phyloP scores from a whole-genome alignment of 352 stramenopile species.

The Elongisporangium prolatum region DNA sequence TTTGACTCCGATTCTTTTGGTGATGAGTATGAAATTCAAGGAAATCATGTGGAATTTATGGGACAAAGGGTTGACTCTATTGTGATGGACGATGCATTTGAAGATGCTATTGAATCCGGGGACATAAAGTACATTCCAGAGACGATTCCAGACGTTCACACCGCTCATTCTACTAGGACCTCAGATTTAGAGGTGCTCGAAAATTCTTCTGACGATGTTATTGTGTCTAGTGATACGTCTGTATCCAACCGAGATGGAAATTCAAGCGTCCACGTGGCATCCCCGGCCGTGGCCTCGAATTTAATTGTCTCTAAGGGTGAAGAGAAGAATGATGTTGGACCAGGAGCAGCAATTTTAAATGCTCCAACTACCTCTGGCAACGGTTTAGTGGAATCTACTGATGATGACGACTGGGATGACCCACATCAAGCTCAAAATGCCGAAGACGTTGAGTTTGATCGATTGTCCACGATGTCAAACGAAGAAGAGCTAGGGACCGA shows the following conservation, averaged over 20 bases:
- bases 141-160: background rate
- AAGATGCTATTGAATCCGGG: background rate
- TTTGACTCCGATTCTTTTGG: constrained; percentile 4
- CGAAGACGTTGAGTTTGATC: background rate
- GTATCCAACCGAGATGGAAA: too few species aligned
- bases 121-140: background rate
- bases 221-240: too few species aligned
- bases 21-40: background rate
- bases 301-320: background rate
- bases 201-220: too few species aligned
- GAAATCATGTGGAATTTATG: background rate
- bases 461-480: background rate
- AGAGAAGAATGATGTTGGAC: background rate
- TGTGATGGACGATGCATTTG: background rate
- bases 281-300: background rate
- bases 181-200: too few species aligned
- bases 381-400: background rate
- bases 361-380: background rate
- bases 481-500: background rate
- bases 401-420: background rate
- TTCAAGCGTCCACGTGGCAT: background rate
- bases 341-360: background rate
- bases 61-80: background rate
- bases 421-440: background rate
- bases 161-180: too few species aligned